Percentiles rank a stretch among this genome's conserved stretches.
Conservation (phyloP, 345 rosid species). For the Fremontodendron californicum region DNA sequence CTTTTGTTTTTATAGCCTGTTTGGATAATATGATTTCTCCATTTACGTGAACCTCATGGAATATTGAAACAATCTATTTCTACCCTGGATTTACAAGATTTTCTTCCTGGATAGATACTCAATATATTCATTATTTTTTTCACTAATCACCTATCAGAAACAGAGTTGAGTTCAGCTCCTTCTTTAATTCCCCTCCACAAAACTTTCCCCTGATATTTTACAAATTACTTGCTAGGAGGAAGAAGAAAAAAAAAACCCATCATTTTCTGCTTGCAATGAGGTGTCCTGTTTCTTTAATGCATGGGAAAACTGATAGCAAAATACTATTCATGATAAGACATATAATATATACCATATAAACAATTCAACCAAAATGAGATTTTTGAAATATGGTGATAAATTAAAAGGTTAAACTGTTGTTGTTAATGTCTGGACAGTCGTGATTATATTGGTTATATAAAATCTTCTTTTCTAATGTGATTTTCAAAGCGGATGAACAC, state of each 20-base stretch:
- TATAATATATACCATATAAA: not conserved
- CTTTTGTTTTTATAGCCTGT: not conserved
- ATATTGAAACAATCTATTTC: not conserved
- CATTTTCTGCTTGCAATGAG: too few relatives aligned
- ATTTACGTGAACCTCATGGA: not conserved
- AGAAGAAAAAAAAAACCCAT: too few relatives aligned
- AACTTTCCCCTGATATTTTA: not conserved
- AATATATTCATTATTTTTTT: too few relatives aligned
- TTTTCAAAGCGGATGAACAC: conserved; percentile 15
- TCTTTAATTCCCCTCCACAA: not conserved
- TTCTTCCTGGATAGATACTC: too few relatives aligned
- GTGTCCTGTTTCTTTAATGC: not conserved
- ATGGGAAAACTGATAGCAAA: not conserved
- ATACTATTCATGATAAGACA: not conserved
- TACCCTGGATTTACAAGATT: not conserved
- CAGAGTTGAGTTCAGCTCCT: not conserved
- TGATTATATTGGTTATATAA: not conserved
- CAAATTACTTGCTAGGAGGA: too few relatives aligned
- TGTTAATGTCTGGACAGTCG: conserved; percentile 15
- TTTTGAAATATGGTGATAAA: conserved; percentile 29
- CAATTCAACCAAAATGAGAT: not conserved
- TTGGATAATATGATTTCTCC: not conserved
- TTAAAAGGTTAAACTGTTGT: conserved; percentile 28
- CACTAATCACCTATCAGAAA: not conserved
- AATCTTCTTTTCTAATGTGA: conserved; percentile 1